Base-by-base conservation (phyloP, 345 rosid species). In the Eutrema heterophyllum region DNA sequence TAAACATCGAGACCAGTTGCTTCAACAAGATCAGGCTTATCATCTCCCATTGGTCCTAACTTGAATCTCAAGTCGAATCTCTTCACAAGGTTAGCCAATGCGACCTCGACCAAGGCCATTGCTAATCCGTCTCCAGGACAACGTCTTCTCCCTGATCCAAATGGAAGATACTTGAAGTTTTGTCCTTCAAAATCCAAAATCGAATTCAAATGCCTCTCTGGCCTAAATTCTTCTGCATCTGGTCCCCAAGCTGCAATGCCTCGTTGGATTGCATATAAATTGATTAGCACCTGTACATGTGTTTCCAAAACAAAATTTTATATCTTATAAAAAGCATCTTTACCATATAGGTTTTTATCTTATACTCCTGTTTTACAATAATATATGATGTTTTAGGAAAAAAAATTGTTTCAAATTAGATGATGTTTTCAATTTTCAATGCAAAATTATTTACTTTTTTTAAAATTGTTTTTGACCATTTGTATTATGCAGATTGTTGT, bases 181-280 rank as follows among this genome's bases (percentile, higher is more conserved):
- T 73, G 69, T 7, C 81, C 81, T 30, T 63, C 36, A 49, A 55
- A 55, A 55, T 30, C 40, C 33, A 55, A 18, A 7, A 30, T 3
- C 3, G 16, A 73, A 57, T 74, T 70, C n/a, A 79, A 52, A 51
- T 74, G 77, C 54, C 77, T 70, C 18, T 75, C 80, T 3, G 73
- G 81, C 4, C 27, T 5, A 9, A 77, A 77, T 16, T 68, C 67
- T n/a, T 76, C 73, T 4, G 83, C 70, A 13, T 64, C 45, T 8
- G 4, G 24, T 27, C 76, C 79, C 81, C 81, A 81, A 0, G 27
- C 38, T 5, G 4, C 2, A 0, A 39, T 32, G 30, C 75, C 80
- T 50, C 73, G 57, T 43, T 60, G 79, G 53, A 79, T 71, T 5
- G 62, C 72, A 72, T 72, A 76, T 8, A 60, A 70, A 76, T 81